Percentiles rank a stretch among this genome's conserved stretches.
These are phyloP conservation scores for Rhizopus sp. DNA, from an alignment of 371 early-diverging fungal species.

Conservation along the genomic window DNA sequence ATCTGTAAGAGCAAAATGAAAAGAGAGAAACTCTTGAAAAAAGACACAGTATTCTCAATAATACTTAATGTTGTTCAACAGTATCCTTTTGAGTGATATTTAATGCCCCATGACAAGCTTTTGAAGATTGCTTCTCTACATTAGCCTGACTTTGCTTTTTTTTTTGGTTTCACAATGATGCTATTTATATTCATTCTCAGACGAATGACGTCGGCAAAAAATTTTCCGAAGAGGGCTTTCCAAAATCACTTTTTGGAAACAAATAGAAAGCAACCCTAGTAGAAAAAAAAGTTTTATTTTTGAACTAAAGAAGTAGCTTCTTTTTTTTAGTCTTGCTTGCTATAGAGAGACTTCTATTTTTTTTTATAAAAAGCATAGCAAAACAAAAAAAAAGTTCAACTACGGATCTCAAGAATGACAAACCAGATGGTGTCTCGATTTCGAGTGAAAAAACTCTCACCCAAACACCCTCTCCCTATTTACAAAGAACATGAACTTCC, in stretches of 20 bases:
- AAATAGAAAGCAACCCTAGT: constrained; percentile 1
- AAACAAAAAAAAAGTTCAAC: background rate
- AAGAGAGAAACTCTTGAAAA: constrained; percentile 2
- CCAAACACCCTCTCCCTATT: constrained; percentile 60
- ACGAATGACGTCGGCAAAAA: background rate
- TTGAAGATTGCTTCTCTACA: constrained; percentile 6
- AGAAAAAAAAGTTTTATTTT: constrained; percentile 4
- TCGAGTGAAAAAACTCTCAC: constrained; percentile 66
- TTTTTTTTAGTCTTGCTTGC: background rate
- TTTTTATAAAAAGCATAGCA: background rate
- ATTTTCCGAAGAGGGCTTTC: constrained; percentile 1
- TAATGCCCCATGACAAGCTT: background rate
- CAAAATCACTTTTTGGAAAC: constrained; percentile 1
- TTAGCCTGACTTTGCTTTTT: background rate
- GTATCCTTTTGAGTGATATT: constrained; percentile 4
- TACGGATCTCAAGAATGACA: constrained; percentile 6
- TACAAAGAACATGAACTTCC: constrained; percentile 60
- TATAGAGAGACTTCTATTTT: background rate
- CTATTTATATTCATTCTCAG: constrained; percentile 1
- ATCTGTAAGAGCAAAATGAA: constrained; percentile 8
- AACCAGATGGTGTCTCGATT: constrained; percentile 64
- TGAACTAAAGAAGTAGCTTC: constrained; percentile 7
- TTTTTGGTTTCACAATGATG: background rate
- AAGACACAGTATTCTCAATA: background rate
- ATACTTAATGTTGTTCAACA: background rate